phyloP scores from a whole-genome alignment of 1,139 yeast species.

The Debaryomyces psychrophilus region DNA sequence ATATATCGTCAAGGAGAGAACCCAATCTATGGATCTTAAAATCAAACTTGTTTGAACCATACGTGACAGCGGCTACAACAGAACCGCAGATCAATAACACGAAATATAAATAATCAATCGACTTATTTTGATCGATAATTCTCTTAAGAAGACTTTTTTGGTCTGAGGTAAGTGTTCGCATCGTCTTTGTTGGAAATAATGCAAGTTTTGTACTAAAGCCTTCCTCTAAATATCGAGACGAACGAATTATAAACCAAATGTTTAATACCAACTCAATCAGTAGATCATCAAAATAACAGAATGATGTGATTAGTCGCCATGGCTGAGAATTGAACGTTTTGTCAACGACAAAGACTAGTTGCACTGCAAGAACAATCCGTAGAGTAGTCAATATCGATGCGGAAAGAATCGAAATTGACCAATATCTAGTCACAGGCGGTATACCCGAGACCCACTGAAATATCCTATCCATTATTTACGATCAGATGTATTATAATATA shows the following conservation, averaged over 20 bases:
- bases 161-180: constrained; percentile 17
- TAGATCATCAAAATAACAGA: constrained; percentile 36
- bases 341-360: constrained; percentile 28
- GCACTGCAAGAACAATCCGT: constrained; percentile 18
- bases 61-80: constrained; percentile 23
- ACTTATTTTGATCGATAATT: constrained; percentile 22
- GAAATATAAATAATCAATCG: constrained; percentile 37
- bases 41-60: constrained; percentile 21
- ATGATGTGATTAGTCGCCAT: constrained; percentile 43
- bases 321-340: constrained; percentile 32
- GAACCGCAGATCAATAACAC: constrained; percentile 29
- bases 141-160: constrained; percentile 21
- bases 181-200: constrained; percentile 24
- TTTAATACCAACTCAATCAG: constrained; percentile 25
- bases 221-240: constrained; percentile 27
- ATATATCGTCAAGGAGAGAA: constrained; percentile 27
- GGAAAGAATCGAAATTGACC: constrained; percentile 28
- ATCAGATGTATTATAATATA: constrained; percentile 1
- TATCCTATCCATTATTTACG: constrained; percentile 18
- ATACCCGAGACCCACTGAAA: constrained; percentile 17
- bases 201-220: constrained; percentile 15
- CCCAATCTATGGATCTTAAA: constrained; percentile 25
- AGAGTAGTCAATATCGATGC: constrained; percentile 23
- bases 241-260: constrained; percentile 22
- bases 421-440: constrained; percentile 40